Conservation (phyloP, 495 filamentous ascomycete genomes). For the Pyrenula aspistea region DNA sequence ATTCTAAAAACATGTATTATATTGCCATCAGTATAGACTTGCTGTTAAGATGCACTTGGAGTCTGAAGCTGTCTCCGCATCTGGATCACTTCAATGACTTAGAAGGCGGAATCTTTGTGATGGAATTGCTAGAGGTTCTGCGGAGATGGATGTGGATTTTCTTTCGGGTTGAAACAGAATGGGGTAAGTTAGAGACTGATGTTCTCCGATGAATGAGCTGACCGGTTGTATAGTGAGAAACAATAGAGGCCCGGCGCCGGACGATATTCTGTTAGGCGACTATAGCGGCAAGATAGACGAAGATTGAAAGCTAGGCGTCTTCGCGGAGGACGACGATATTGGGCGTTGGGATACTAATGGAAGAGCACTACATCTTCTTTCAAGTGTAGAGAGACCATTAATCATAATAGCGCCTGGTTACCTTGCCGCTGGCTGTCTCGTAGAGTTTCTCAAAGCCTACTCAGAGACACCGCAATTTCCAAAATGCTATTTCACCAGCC, state of each 20-base stretch:
- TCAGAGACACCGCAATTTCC: no score
- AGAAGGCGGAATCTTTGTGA: constrained; percentile 76
- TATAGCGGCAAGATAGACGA: constrained; percentile 37
- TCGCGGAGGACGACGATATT: no score
- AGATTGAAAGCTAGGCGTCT: constrained; percentile 26
- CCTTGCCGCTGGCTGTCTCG: no score
- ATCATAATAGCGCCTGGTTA: no score
- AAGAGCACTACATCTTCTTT: no score
- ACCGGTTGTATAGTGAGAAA: constrained; percentile 32
- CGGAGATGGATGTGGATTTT: constrained; percentile 96
- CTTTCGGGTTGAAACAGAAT: constrained; percentile 88
- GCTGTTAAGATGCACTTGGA: constrained; percentile 78
- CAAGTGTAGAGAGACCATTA: no score
- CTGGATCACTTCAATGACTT: constrained; percentile 72
- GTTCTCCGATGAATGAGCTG: no score
- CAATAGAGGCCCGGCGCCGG: constrained; percentile 36
- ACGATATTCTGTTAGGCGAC: constrained; percentile 43
- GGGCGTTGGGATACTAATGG: no score
- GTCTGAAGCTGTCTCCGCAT: constrained; percentile 67
- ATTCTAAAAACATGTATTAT: constrained; percentile 64
- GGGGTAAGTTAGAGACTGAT: constrained; percentile 50
- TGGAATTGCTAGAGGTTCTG: constrained; percentile 75
- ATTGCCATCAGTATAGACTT: constrained; percentile 67
- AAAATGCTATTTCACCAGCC: no score
- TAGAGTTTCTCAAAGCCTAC: no score